Base-by-base conservation (phyloP, 1,284 basidiomycete genomes). In the Ustilago vetiveriae region DNA sequence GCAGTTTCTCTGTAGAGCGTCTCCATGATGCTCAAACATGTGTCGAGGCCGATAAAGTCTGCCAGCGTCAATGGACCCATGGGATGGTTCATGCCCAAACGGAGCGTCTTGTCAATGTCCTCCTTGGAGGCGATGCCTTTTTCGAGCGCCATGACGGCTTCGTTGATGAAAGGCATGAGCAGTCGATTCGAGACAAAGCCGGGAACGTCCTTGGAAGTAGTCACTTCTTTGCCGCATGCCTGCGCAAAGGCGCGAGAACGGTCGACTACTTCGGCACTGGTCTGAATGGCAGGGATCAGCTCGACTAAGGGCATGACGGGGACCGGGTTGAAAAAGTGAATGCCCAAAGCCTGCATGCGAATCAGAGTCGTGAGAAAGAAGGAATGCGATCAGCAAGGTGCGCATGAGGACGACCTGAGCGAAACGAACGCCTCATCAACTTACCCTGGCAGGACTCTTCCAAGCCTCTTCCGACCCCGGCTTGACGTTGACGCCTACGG, bases 91-190 rank as follows among this genome's bases (percentile, higher is more conserved):
- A 96, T 97, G 42, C 94, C 95, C 16, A 96, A 85, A 76, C 89
- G 90, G 52, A 98, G 87, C 0, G 92, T 96, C 71, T 90, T 92
- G 84, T 98, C 95, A 68, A 98, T 97, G 81, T 98, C 93, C 57
- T 97, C 93, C 38, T 91, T 88, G 2, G 92, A 91, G 1, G 93
- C 94, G 21, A 90, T 88, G 6, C 93, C 93, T 88, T 92, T 90
- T 83, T 96, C 94, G 4, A 96, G 85, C 66, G 90, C 89, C 88
- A 95, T 91, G 73, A 97, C 91, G 0, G 94, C 94, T 87, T 94
- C 82, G 74, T 94, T 94, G 76, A 94, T 90, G 82, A 92, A 94
- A 0, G 92, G 92, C 90, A 94, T 93, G 36, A 94, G 84, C 17
- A 94, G 85, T 19, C 72, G 63, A 44, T 76, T 76, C 19, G 52